phyloP scores from a whole-genome alignment of 2,329 filamentous ascomycete genomes.

The Colletotrichum chlorophyti region DNA sequence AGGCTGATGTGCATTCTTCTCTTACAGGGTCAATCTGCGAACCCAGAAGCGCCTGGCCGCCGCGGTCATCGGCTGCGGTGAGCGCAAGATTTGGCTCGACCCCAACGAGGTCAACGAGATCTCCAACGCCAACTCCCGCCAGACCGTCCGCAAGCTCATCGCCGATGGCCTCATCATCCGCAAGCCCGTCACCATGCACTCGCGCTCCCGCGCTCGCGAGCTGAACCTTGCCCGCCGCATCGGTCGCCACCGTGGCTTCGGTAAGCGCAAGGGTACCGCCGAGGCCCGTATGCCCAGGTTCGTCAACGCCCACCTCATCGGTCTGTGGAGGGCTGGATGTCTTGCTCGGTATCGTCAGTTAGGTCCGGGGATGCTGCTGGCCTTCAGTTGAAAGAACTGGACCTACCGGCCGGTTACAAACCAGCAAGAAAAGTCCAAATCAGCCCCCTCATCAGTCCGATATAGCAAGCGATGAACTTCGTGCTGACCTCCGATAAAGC shows the following conservation, averaged over 20 bases:
- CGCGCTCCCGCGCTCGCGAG: slow-evolving; percentile 92
- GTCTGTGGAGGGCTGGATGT: not conserved
- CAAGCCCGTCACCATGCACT: slow-evolving; percentile 99
- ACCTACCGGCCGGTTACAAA: too few species aligned
- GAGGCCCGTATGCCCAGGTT: slow-evolving; percentile 99
- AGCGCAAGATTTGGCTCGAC: slow-evolving; percentile 99
- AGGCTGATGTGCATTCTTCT: slow-evolving; percentile 30
- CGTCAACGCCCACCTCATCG: slow-evolving; percentile 43
- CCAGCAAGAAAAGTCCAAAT: too few species aligned
- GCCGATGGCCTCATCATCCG: slow-evolving; percentile 99
- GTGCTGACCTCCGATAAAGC: slow-evolving; percentile 54
- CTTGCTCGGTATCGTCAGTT: not conserved
- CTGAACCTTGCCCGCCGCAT: slow-evolving; percentile 93
- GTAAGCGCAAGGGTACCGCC: slow-evolving; percentile 99
- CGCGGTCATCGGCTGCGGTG: slow-evolving; percentile 97
- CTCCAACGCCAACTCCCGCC: slow-evolving; percentile 99
- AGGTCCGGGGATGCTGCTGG: too few species aligned
- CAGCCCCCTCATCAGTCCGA: too few species aligned
- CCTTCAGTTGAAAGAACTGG: too few species aligned
- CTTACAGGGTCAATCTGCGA: slow-evolving; percentile 93
- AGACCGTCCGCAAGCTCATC: slow-evolving; percentile 99
- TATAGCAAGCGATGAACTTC: not conserved
- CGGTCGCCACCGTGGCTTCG: slow-evolving; percentile 97
- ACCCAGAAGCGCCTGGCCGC: slow-evolving; percentile 99
- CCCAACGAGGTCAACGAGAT: slow-evolving; percentile 99